Evolutionary conservation across 2,329 filamentous ascomycete genomes (phyloP), one percentile per base, ranked within the genome.

Genomic region (Penicillium sp.): DNA sequence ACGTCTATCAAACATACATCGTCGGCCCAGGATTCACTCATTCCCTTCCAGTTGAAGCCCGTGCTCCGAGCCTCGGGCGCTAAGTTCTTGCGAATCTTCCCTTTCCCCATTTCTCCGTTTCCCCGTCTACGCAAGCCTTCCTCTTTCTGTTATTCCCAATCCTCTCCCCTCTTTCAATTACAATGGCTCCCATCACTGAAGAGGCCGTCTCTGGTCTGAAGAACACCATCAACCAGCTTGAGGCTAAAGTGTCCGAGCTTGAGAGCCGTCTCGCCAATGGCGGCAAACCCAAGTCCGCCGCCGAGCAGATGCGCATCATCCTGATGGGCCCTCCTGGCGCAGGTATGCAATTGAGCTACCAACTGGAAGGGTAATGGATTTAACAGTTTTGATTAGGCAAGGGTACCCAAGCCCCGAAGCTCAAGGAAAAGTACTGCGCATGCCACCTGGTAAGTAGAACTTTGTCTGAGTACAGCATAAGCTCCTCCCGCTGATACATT

Each of bases 341-440:
- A 76, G 94, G 94, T 97, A 84, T 53, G 65, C 42, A 19, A 27
- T 38, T 41, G 10, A 45, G 9, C 3, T 16, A 41, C 26, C 30
- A 35, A 14, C n/a, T 16, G 34, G 7, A 16, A 32, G 14, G 23
- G 16, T 16, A 47, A 47, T 55, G 52, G 41, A 52, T 43, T 55
- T 67, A 53, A 71, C 59, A 41, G 19, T 56, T 61, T 43, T 16
- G 53, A 46, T 59, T 70, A 97, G 94, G 94, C 80, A 99, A 99
- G 85, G 94, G 94, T 78, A 99, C 94, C 39, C 94, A 99, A 78
- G 94, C 94, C 56, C 94, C 94, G 62, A 93, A 89, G 77, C 94
- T 99, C 79, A 97, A 97, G 84, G 93, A 97, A 73, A 95, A 90
- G 81, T 99, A 92, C 80, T 91, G 87, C 74, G 91, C 91, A 80